phyloP scores from a whole-genome alignment of 495 filamentous ascomycete species.

The Podospora appendiculata region DNA sequence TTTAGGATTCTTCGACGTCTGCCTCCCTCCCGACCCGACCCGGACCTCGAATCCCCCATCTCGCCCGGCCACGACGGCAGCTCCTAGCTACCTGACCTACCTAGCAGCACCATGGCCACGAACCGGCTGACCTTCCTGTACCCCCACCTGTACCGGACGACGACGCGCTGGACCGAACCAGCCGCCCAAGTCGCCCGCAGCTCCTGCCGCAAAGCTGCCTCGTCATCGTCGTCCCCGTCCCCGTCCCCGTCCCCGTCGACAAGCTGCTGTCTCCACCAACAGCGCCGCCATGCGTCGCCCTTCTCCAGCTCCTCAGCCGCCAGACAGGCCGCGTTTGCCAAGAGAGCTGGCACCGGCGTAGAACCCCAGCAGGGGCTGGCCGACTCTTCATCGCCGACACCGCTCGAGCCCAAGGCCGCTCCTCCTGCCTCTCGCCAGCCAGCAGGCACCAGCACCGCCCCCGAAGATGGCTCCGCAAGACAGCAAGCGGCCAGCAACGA shows the following conservation, averaged over 20 bases:
- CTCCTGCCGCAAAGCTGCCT: slow-evolving; percentile 12
- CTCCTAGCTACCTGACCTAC: too few relatives aligned
- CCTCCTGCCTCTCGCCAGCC: too few relatives aligned
- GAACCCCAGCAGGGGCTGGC: slow-evolving; percentile 33
- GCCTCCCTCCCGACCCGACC: not conserved
- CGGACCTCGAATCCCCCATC: too few relatives aligned
- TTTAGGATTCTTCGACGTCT: too few relatives aligned
- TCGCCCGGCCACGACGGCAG: too few relatives aligned
- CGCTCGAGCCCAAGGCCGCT: slow-evolving; percentile 5
- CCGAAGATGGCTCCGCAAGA: not conserved
- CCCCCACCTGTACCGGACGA: slow-evolving; percentile 52
- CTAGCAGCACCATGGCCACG: slow-evolving; percentile 54
- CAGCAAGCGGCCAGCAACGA: not conserved
- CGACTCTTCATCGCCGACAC: not conserved
- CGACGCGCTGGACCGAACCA: slow-evolving; percentile 27
- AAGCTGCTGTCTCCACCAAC: not conserved
- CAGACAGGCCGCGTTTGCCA: slow-evolving; percentile 26
- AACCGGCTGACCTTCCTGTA: slow-evolving; percentile 67
- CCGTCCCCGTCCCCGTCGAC: slow-evolving; percentile 1
- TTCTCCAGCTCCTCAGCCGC: slow-evolving; percentile 25
- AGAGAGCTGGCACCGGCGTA: slow-evolving; percentile 58
- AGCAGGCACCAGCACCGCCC: too few relatives aligned
- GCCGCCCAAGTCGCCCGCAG: slow-evolving; percentile 13
- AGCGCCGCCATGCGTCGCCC: slow-evolving; percentile 14
- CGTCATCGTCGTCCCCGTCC: slow-evolving; percentile 1